phyloP scores from a whole-genome alignment of 345 rosid species.

The Arabidopsis arenosa region DNA sequence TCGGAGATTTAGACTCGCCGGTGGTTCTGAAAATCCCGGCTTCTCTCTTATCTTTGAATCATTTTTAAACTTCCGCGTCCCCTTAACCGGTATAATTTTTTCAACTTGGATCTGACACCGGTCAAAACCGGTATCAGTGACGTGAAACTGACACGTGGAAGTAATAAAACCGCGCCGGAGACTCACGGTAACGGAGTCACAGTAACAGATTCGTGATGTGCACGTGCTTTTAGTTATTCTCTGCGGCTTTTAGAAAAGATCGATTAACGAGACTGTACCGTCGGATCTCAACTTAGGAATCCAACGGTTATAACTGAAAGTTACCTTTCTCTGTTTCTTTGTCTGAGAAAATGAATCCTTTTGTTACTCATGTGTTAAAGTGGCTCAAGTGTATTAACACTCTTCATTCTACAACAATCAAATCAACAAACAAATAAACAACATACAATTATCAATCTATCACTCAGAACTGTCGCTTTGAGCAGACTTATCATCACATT shows the following conservation, averaged over 20 bases:
- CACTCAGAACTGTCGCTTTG: constrained; percentile 24
- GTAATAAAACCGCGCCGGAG: neutral
- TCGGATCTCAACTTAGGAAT: constrained; percentile 14
- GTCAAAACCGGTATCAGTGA: constrained; percentile 38
- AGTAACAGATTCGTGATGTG: neutral
- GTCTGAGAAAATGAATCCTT: neutral
- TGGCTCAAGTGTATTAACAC: constrained; percentile 19
- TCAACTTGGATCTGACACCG: constrained; percentile 48
- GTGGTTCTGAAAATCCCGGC: constrained; percentile 47
- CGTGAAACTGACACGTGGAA: constrained; percentile 44
- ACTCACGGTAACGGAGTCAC: constrained; percentile 2
- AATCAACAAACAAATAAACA: constrained; percentile 33
- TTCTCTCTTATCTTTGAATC: constrained; percentile 40
- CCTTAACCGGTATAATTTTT: constrained; percentile 27
- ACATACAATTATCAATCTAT: constrained; percentile 25
- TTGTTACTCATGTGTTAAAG: neutral
- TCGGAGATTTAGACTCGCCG: constrained; percentile 36
- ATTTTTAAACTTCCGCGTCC: constrained; percentile 39
- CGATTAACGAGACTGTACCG: constrained; percentile 1
- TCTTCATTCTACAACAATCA: constrained; percentile 36
- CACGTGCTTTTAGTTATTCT: constrained; percentile 26
- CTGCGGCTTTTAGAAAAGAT: neutral
- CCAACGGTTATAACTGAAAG: neutral
- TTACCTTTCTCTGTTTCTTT: neutral
- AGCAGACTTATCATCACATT: constrained; percentile 37